Percentiles rank a stretch among this genome's conserved stretches.
Evolutionary conservation across 2,329 filamentous ascomycete genomes (phyloP).

Genomic region (Neofusicoccum parvum): DNA sequence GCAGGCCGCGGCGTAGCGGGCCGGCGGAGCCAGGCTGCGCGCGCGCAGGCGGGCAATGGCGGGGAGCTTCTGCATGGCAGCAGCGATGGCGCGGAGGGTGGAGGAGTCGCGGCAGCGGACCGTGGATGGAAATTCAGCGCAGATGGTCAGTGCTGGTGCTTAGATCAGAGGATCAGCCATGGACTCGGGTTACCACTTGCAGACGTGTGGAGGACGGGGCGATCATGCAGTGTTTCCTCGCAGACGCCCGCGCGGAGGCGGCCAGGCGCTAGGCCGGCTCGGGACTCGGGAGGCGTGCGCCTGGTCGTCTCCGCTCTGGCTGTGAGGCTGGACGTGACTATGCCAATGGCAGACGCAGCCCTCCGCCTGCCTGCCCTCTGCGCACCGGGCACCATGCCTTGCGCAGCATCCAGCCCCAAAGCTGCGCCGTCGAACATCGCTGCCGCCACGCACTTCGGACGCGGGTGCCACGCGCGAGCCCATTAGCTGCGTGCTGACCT

Average conservation of each 20-base stretch:
- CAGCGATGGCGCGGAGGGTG: not conserved
- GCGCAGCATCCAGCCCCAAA: not conserved
- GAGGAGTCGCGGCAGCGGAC: not conserved
- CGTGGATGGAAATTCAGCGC: not conserved
- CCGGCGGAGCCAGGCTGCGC: not conserved
- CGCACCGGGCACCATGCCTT: conserved; percentile 5
- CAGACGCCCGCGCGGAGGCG: too few species aligned
- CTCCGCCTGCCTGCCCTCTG: not conserved
- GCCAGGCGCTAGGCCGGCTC: not conserved
- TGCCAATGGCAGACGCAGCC: not conserved
- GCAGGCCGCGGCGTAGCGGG: not conserved
- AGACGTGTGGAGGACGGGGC: conserved; percentile 15
- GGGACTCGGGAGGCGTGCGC: conserved; percentile 4
- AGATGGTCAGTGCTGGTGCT: conserved; percentile 10
- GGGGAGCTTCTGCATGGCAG: conserved; percentile 3
- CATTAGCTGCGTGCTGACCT: not conserved
- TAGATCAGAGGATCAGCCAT: conserved; percentile 17
- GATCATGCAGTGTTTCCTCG: not conserved
- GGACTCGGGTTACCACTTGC: conserved; percentile 3
- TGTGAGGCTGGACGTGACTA: conserved; percentile 5
- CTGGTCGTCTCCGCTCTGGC: conserved; percentile 6
- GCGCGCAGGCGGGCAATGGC: not conserved
- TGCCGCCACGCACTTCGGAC: not conserved
- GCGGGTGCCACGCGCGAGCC: not conserved
- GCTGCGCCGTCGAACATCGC: not conserved